These are phyloP conservation scores for Fusarium nurragi DNA, from an alignment of 2,329 filamentous ascomycete genomes.

Conservation along the genomic window DNA sequence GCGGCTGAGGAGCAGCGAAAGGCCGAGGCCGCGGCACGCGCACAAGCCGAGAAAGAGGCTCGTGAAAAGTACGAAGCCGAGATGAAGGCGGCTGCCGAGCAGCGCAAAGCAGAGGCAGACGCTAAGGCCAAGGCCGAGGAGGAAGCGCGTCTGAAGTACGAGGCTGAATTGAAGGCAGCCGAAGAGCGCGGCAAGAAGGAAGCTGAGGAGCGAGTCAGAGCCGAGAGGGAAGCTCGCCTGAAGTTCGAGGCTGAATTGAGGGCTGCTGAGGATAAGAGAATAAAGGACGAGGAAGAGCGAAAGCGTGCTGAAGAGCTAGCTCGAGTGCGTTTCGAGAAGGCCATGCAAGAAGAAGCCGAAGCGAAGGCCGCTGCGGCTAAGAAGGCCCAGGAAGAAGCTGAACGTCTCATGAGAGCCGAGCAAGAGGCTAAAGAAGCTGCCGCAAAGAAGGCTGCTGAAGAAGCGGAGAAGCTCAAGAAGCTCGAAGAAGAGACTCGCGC, in stretches of 20 bases:
- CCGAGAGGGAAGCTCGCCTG: slow-evolving; percentile 51
- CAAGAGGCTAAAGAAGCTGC: slow-evolving; percentile 54
- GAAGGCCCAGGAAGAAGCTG: slow-evolving; percentile 56
- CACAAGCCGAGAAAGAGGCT: slow-evolving; percentile 51
- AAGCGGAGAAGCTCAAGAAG: slow-evolving; percentile 56
- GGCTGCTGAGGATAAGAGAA: slow-evolving; percentile 56
- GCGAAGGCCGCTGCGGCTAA: slow-evolving; percentile 55
- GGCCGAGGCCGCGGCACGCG: slow-evolving; percentile 34
- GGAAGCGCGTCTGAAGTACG: slow-evolving; percentile 58
- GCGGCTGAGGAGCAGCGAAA: slow-evolving; percentile 48
- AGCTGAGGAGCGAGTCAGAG: slow-evolving; percentile 57
- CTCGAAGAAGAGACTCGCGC: slow-evolving; percentile 54
- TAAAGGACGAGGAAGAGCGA: slow-evolving; percentile 52
- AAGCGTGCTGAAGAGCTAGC: slow-evolving; percentile 60
- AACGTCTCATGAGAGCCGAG: slow-evolving; percentile 51
- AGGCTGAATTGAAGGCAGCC: slow-evolving; percentile 55
- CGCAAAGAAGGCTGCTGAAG: slow-evolving; percentile 51
- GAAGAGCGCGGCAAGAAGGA: slow-evolving; percentile 58
- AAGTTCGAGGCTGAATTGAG: slow-evolving; percentile 54
- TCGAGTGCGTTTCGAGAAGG: slow-evolving; percentile 53
- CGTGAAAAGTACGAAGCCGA: slow-evolving; percentile 59
- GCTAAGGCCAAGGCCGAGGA: slow-evolving; percentile 58
- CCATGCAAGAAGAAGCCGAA: slow-evolving; percentile 54
- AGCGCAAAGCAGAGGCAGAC: slow-evolving; percentile 58
- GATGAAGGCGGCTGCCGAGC: slow-evolving; percentile 56